Base-by-base conservation (phyloP, 2,329 filamentous ascomycete genomes). In the Paecilomyces dactylethromorphus region DNA sequence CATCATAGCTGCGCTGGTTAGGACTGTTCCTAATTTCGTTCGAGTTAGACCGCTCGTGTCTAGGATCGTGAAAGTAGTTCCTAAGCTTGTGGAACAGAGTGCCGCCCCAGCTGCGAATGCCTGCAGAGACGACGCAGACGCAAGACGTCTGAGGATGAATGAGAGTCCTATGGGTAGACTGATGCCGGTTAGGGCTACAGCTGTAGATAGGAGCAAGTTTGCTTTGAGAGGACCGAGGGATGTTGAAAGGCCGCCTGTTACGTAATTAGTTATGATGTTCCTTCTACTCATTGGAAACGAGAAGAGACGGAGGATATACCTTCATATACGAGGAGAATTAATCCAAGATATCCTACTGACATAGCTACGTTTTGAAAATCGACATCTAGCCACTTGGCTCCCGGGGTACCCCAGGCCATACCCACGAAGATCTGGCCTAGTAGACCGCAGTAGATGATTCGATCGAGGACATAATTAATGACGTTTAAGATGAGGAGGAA, bases 1-100 rank as follows among this genome's bases (percentile, higher is more conserved):
- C 75, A 94, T 84, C 84, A 94, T 90, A 0, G 90, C 90, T 0
- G 89, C 89, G 59, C 84, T 87, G 2, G 84, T 84, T 0, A 92
- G 78, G 0, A 94, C 83, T 8, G 74, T 85, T 58, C 76, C 90
- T 0, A 87, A 69, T 1, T 83, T 74, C 8, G 81, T 85, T 1
- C 75, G 69, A n/a, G 75, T 76, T 11, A 87, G 71, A 1, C 79
- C 79, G 2, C 84, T 86, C 8, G 90, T 87, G 0, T 81, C 83
- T 0, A 88, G 73, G 3, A 88, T 80, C 0, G 84, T 82, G 63
- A 88, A 87, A 0, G 85, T 88, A 0, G 89, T 92, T 4, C 89
- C 89, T 0, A 92, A 76, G 58, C 86, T 89, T 0, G 89, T 93
- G 1, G 88, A 88, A 65, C 87, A 90, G 0, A 92, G 76, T 0